Evolutionary conservation across 495 filamentous ascomycete genomes (phyloP), one percentile per base, ranked within the genome.

Genomic region (Podospora appendiculata): DNA sequence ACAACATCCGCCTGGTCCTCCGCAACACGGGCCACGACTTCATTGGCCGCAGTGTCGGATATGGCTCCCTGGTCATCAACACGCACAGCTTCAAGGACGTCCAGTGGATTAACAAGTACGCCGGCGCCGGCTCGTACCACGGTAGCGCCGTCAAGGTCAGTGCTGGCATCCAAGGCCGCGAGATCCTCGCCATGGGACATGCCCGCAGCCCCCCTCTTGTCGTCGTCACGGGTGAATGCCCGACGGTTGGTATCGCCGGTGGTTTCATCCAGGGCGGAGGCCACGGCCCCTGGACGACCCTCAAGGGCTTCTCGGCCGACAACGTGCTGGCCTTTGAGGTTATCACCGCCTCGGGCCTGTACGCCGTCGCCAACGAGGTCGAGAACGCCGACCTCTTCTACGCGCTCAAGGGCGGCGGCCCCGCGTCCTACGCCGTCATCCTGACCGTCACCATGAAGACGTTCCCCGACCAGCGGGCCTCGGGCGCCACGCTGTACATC

Each of bases 231-330:
- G 71, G 73, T 13, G 70, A 71, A 53, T 70, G 66, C 53, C 62
- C 65, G 0, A 78, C 73, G 3, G 78, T 82, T 4, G 78, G 76
- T 32, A 48, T 68, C 32, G 70, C 67, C 0, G 78, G 73, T 34
- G 76, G 76, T 2, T 79, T 80, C 53, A 75, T 70, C 16, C 79
- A 80, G 59, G 83, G 82, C 5, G 84, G 83, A n/a, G 86, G 85
- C 4, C 81, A 86, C 57, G 74, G 72, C 7, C 66, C 78, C 0
- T 70, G 88, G 8, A 60, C 64, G 9, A 75, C 77, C 0, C 67
- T 69, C 3, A 81, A 80, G 52, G 86, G 85, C 0, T 60, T 88
- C 0, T 81, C 69, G 1, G 79, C 78, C 13, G 77, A 80, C 51
- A 77, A 80, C n/a, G 71, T 77, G 5, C 65, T 78, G 19, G 70